Base-by-base conservation (phyloP, 1,284 basidiomycete genomes). In the Lignosus rhinocerotis region DNA sequence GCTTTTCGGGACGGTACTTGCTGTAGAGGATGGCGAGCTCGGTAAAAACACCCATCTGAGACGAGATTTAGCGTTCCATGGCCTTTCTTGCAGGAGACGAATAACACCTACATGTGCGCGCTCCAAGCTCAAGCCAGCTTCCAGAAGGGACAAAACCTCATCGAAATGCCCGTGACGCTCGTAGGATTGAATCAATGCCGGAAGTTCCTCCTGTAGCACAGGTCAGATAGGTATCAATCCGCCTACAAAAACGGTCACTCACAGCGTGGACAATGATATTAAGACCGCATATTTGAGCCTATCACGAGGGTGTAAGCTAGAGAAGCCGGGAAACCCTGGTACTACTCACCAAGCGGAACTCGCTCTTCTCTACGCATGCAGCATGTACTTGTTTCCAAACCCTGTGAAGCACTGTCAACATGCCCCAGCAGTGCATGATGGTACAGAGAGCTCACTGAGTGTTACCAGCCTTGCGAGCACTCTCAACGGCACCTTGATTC, bases 361-460 rank as follows among this genome's bases (percentile, higher is more conserved):
- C 97, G 64, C 85, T 80, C 80, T 98, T 98, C 80, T 97, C 95
- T 56, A 99, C 88, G 78, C 97, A 99, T 42, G 97, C 97, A 21
- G 95, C 93, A 68, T 99, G 96, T 59, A 99, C 97, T 75, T 99
- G 97, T 78, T 98, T 98, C 97, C 97, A 99, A n/a, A 99, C 97
- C 76, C 91, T 92, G 61, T 25, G 4, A 14, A 36, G 16, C 21
- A 42, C 9, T 33, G 53, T 68, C 47, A 69, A 51, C 46, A 32
- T 21, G 3, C 19, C 6, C 25, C 8, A 34, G 3, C 10, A 44
- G 11, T 58, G 49, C 11, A 61, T 12, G 6, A 9, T 12, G 39
- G 47, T 42, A 46, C 50, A 9, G 3, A 8, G 38, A 17, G 79
- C 87, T 68, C 66, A 92, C 90, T 97, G 94, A 10, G 97, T 99